Base-by-base conservation (phyloP, 345 rosid genomes). In the Camelina hispida region DNA sequence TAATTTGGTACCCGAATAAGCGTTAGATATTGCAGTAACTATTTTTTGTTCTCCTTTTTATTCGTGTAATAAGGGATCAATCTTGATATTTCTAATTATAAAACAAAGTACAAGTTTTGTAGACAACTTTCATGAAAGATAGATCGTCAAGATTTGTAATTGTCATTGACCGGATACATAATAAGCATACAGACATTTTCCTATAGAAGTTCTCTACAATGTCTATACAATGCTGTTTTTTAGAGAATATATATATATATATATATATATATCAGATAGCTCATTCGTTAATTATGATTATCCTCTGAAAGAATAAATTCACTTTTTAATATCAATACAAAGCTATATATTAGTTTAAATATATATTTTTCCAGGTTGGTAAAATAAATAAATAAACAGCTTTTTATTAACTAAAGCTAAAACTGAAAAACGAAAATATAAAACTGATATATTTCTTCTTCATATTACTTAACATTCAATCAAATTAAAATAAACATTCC, bases 381-480 rank as follows among this genome's bases (percentile, higher is more conserved):
- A 59, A 6, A 7, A 66, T 51, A 50, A 58, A 16, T 18, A 44
- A 46, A 4, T 18, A 46, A 6, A 28, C 48, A 68, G 42, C 32
- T 43, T 75, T 75, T 42, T 9, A 11, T 46, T 12, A 58, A 37
- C 25, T 28, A 48, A 16, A 65, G 60, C 16, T 37, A 9, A 46
- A 66, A 7, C 50, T 66, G 43, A 37, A 15, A 54, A 23, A 22
- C 20, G 59, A 46, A n/a, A 43, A 32, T 25, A n/a, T 23, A 37
- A 38, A 9, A 38, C 52, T 43, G 14, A 25, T 37, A 48, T 13
- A 16, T 5, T 12, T 38, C 16, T 17, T 25, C 1, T 58, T 32
- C 30, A 57, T 47, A 20, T 68, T 51, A 13, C 52, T 17, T 53
- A 61, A 20, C 43, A 76, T 12, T 44, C 18, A 69, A 23, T 35